These are phyloP conservation scores for Pseudognaphalium luteoalbum DNA, from an alignment of 129 eudicot species.

Conservation along the genomic window DNA sequence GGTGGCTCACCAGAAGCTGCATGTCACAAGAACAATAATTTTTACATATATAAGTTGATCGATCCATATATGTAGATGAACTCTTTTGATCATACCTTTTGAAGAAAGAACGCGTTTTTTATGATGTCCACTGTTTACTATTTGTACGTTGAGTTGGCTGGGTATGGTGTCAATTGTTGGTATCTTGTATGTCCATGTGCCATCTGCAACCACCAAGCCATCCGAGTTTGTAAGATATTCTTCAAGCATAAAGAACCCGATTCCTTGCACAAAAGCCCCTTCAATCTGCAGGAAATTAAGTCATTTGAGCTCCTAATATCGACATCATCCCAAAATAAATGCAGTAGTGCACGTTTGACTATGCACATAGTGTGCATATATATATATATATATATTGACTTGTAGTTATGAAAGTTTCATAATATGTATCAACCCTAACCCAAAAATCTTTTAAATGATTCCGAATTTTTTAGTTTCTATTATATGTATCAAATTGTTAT, in stretches of 20 bases:
- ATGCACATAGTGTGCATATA: not conserved
- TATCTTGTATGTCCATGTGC: conserved; percentile 98
- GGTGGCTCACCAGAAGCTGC: conserved; percentile 98
- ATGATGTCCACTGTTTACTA: conserved; percentile 83
- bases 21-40: conserved; percentile 19
- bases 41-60: not conserved
- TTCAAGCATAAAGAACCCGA: conserved; percentile 95
- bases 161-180: conserved; percentile 94
- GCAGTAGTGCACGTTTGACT: not conserved
- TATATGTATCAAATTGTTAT: too few relatives aligned
- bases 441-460: too few relatives aligned
- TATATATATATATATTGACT: not conserved
- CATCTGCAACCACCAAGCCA: conserved; percentile 66
- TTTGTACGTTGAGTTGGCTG: conserved; percentile 64
- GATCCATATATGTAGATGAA: not conserved
- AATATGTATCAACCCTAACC: not conserved
- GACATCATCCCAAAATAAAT: not conserved
- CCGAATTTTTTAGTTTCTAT: too few relatives aligned
- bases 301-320: not conserved
- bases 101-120: conserved; percentile 82
- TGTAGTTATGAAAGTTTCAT: not conserved
- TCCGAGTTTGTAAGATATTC: conserved; percentile 67
- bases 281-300: conserved; percentile 45
- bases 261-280: conserved; percentile 96
- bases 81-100: conserved; percentile 52